Base-by-base conservation (phyloP, 331 rosid genomes). In the Acacia pycnantha region DNA sequence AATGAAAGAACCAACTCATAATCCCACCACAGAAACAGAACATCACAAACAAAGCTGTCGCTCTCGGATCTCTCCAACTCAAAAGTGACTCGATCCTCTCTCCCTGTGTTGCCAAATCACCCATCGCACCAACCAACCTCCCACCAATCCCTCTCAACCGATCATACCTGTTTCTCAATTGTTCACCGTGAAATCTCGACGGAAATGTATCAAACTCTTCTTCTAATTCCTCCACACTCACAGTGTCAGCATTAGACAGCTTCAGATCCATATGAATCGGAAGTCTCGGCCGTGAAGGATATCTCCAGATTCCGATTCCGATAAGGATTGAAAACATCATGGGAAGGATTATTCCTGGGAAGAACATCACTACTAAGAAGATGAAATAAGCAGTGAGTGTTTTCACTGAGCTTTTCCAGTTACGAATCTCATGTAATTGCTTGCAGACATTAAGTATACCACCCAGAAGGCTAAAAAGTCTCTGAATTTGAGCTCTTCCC, bases 61-160 rank as follows among this genome's bases (percentile, higher is more conserved):
- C 91, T 82, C 91, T 86, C 43, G 91, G 91, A 35, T 86, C 91
- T 75, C 91, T 86, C 91, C 89, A 86, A 48, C 88, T 84, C 33
- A 84, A 50, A 74, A 88, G 70, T 16, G 91, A 79, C 6, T 88
- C 85, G 75, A 86, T 81, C 77, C 89, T 84, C 81, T 88, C 89
- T 22, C 91, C 91, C 77, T 81, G 91, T 12, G 85, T 88, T 4
- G 89, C 85, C 78, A 88, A 58, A 79, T 88, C 91, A 0, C 88
- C 86, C 74, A 88, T 75, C 68, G 82, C 77, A 10, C 77, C 80
- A 3, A 84, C 40, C 51, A 84, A 61, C 65, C 86, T 86, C 66
- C 89, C 91, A 1, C 80, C 79, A 77, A 84, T 53, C 2, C 86
- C 82, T 11, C 91, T 77, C 19, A 88, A 54, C 21, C 79, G 9